phyloP scores from a whole-genome alignment of 1,284 basidiomycete species.

The Cryptococcus sp. region DNA sequence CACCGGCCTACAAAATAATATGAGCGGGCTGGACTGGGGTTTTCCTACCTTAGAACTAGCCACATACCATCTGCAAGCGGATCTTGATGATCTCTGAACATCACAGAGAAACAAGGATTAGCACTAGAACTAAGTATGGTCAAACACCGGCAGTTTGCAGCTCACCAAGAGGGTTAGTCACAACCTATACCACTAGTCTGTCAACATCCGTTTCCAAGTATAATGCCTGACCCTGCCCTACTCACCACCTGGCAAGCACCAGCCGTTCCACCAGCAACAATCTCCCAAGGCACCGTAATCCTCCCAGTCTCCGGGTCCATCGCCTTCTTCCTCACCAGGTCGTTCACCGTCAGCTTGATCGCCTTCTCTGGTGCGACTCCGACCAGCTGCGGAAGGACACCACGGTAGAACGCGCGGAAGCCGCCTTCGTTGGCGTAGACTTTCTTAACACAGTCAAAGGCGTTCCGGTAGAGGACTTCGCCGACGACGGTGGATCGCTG shows the following conservation, averaged over 20 bases:
- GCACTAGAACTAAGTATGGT: not conserved
- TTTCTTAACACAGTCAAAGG: conserved; percentile 87
- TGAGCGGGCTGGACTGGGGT: not conserved
- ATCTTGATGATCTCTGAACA: conserved; percentile 70
- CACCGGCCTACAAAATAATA: conserved; percentile 57
- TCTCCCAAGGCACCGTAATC: conserved; percentile 81
- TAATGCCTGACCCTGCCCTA: conserved; percentile 26
- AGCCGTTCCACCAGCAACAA: conserved; percentile 86
- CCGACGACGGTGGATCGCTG: conserved; percentile 92
- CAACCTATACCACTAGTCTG: conserved; percentile 59
- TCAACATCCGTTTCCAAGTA: not conserved
- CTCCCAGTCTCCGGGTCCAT: conserved; percentile 93
- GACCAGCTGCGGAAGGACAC: conserved; percentile 89
- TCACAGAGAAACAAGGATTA: not conserved
- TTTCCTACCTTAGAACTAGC: not conserved
- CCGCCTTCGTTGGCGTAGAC: conserved; percentile 94
- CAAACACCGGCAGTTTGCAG: conserved; percentile 32
- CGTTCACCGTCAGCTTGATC: conserved; percentile 78
- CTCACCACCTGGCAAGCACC: conserved; percentile 96
- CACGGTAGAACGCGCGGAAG: conserved; percentile 88
- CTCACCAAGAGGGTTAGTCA: conserved; percentile 90
- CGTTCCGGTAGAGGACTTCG: conserved; percentile 91
- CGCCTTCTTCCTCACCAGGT: conserved; percentile 74
- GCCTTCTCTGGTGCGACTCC: conserved; percentile 96
- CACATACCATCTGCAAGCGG: conserved; percentile 79